Evolutionary conservation across 2,329 filamentous ascomycete species (phyloP), one percentile per base, ranked within the genome.

Genomic region (Ascochyta clinopodiicola): DNA sequence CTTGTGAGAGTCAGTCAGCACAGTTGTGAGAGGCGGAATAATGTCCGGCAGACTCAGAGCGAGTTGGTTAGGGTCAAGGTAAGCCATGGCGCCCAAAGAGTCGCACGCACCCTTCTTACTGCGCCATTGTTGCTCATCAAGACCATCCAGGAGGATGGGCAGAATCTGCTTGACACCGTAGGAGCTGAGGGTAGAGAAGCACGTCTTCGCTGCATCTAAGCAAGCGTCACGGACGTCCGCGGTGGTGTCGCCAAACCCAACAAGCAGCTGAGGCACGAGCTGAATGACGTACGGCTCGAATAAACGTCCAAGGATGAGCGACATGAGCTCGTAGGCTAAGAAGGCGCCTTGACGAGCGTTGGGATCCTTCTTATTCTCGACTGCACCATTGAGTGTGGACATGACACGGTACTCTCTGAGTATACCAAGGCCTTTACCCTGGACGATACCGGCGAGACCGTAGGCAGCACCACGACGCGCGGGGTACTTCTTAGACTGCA

Each of bases 51-150:
- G 80, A 73, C 93, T 98, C 65, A 89, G 84, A 1, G 95, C 92
- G 17, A 99, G 84, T 75, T 99, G 95, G 63, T 97, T 90, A 7
- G 96, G 94, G 73, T 98, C 95, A 29, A 99, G 85, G 73, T 99
- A 99, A 5, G 95, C 96, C 95, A 99, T 99, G 60, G 95, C 95
- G 74, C 95, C 95, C 13, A 99, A 84, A 24, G 96, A 88, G 73
- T 99, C 95, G 72, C 95, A 99, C 49, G 95, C 95, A 66, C 96
- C 95, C 79, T 96, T 96, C 78, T 99, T 98, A 79, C 92, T 98
- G 70, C 95, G 89, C 95, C 95, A 99, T 75, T 98, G 94, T 48
- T 91, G 87, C 62, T 99, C 95, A 61, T 98, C 93, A 9, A 99
- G 85, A 54, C 96, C 95, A 62, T 95, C 88, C 2, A 99, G 84